Base-by-base conservation (phyloP, 192 early-diverging fungal genomes). In the Entophlyctis helioformis region DNA sequence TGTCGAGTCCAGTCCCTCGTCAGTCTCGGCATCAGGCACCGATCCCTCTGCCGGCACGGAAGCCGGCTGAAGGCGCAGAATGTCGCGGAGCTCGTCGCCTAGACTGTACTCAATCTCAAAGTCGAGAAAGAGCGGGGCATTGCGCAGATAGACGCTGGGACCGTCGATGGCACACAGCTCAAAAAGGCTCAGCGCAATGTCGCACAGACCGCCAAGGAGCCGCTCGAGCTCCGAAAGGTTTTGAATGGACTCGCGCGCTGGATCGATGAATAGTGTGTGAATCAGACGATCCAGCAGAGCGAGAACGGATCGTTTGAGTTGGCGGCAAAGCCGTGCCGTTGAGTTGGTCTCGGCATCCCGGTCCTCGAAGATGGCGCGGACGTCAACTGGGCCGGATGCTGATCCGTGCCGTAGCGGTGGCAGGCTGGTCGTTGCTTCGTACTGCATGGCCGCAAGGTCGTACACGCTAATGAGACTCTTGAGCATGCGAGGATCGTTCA, bases 121-220 rank as follows among this genome's bases (percentile, higher is more conserved):
- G 54, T 94, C 91, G 13, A 94, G 57, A 28, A 91, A 54, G 44
- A 91, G 62, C n/a, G 91, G 85, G 1, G 86, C 88, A 49, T 82
- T 74, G 1, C 49, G 39, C 46, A 89, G 76, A 10, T 77, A 78
- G 3, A 41, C 36, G 18, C 79, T 58, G 3, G 72, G 53, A 12
- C 69, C 69, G n/a, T 77, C 69, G 13, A 83, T 57, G 5, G 59
- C 63, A 27, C 75, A 72, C n/a, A 57, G 44, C 29, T 89, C 83
- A 50, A 89, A 64, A 10, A 85, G 57, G 6, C 48, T 48, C 16
- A 84, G 50, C 13, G 84, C 34, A 18, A 72, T 48, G 20, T 71
- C 56, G 46, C 64, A 74, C 23, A 82, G 46, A 12, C 25, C 21
- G 31, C 69, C 65, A 9, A 65, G 2, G 31, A 34, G 21, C 25